These are phyloP conservation scores for Russula sp. DNA, from an alignment of 768 basidiomycete species.

Conservation along the genomic window DNA sequence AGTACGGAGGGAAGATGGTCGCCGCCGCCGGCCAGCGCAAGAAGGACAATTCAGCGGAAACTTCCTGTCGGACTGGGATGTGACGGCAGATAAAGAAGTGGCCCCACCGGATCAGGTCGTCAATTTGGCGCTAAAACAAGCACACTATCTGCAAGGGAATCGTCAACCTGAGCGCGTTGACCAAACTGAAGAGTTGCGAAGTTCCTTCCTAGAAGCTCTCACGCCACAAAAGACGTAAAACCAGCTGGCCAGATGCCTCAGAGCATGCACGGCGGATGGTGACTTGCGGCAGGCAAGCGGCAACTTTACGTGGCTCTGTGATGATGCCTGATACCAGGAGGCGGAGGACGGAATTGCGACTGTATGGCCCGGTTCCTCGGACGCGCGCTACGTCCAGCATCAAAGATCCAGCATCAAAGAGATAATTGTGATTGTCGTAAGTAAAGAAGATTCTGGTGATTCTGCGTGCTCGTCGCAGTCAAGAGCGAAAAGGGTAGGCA, in stretches of 20 bases:
- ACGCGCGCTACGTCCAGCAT: neutral
- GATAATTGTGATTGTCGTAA: constrained; percentile 1
- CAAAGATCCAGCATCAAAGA: neutral
- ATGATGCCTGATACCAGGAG: neutral
- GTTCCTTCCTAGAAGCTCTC: constrained; percentile 18
- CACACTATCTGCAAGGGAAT: constrained; percentile 2
- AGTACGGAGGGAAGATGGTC: neutral
- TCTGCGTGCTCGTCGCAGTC: neutral
- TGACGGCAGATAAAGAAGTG: neutral
- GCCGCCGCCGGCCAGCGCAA: constrained; percentile 4
- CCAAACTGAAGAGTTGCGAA: neutral
- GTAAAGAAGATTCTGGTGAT: neutral
- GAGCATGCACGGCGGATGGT: neutral
- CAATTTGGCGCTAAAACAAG: neutral
- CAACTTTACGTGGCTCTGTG: constrained; percentile 3
- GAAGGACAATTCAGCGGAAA: neutral
- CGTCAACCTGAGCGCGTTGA: neutral
- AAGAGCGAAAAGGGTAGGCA: neutral
- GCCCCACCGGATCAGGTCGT: neutral
- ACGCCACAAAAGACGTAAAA: constrained; percentile 20
- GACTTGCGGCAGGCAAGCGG: neutral
- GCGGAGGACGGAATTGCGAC: neutral
- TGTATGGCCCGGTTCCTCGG: neutral
- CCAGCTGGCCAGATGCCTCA: neutral
- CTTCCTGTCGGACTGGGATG: neutral